phyloP scores from a whole-genome alignment of 192 early-diverging fungal genomes.

The Backusella morwellensis region DNA sequence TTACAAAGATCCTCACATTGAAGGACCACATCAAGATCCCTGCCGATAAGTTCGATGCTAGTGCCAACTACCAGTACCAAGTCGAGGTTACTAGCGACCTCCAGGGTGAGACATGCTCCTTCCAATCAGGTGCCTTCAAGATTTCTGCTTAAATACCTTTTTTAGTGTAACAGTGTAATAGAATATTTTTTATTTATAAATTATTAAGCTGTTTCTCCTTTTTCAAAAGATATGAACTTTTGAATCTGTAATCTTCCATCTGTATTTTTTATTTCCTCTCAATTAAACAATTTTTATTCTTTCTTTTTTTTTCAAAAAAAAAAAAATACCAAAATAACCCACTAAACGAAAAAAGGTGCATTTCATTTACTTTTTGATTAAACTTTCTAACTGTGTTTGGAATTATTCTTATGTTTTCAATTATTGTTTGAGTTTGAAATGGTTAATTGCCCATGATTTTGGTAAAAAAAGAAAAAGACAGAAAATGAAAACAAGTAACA shows the following conservation, averaged over 20 bases:
- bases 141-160: conserved; percentile 4
- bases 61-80: conserved; percentile 9
- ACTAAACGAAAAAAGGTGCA: not conserved
- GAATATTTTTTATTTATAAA: conserved; percentile 7
- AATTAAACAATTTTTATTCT: not conserved
- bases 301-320: not conserved
- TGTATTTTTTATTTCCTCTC: not conserved
- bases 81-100: conserved; percentile 6
- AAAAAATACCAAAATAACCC: not conserved
- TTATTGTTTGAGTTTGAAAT: not conserved
- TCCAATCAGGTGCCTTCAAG: conserved; percentile 19
- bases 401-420: not conserved
- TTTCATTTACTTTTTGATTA: not conserved
- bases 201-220: not conserved
- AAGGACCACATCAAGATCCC: conserved; percentile 24
- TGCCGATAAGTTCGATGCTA: conserved; percentile 1
- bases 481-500: not conserved
- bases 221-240: not conserved
- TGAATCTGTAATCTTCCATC: not conserved
- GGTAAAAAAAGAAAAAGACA: not conserved
- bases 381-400: not conserved
- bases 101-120: conserved; percentile 7
- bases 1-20: conserved; percentile 15
- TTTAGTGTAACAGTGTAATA: not conserved
- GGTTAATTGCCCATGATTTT: not conserved